Base-by-base conservation (phyloP, 768 basidiomycete species). In the Serendipita sp. region DNA sequence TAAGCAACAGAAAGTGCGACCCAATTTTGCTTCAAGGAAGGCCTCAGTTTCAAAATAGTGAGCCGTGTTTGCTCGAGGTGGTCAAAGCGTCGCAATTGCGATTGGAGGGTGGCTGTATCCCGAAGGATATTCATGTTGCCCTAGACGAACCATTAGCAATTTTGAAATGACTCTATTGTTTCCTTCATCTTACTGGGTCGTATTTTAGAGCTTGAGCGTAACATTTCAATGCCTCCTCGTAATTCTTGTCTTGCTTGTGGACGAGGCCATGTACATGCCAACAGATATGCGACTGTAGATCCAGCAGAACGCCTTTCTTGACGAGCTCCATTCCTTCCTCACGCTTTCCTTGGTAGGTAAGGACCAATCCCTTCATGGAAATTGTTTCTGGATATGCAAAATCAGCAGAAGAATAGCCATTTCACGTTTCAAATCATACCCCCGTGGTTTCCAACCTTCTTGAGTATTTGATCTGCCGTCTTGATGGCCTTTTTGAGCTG, bases 241-340 rank as follows among this genome's bases (percentile, higher is more conserved):
- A 97, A 71, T 95, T 91, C 74, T 88, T 93, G 72, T 96, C 89
- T 6, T 86, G 87, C 73, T 95, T 91, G 73, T 93, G 88, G 23
- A 96, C 84, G 70, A 99, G 86, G 31, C 92, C 96, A 72, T 91
- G 88, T 67, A 98, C 95, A 74, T 99, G 96, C 94, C 96, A 98
- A 71, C 86, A 87, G 71, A 99, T 97, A 70, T 97, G 93, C 18
- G 91, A 93, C 36, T 82, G 85, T 63, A 90, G 75, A 74, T 94
- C 90, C 53, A 85, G 78, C 46, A 83, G 80, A 68, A 91, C 80
- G 65, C 92, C 92, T 69, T 88, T 86, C 77, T 87, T 87, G 68
- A 91, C 86, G 50, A 91, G 80, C 43, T 88, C 85, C 65, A 88
- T 77, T 34, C 92, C 92, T 67, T 92, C 83, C 33, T 87, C 90